phyloP scores from a whole-genome alignment of 257 asterid genomes.

The Salvia miltiorrhiza region DNA sequence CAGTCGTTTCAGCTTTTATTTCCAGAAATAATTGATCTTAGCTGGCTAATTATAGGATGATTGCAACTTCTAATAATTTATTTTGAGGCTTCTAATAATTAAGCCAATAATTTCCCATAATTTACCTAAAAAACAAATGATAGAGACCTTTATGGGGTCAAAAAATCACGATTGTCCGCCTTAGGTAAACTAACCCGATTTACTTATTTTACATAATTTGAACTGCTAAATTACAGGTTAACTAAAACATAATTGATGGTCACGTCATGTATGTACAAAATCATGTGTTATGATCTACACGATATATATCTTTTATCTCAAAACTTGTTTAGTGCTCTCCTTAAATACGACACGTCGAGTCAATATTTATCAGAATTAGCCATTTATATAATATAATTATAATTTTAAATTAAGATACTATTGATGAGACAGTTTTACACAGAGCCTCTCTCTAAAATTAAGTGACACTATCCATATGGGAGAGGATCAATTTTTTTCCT shows the following conservation, averaged over 20 bases:
- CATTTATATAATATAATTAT: too few relatives aligned
- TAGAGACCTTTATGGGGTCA: background rate
- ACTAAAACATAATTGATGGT: too few relatives aligned
- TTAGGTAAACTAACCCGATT: constrained; percentile 13
- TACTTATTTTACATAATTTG: background rate
- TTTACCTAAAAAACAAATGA: background rate
- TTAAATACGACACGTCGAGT: too few relatives aligned
- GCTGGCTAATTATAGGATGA: constrained; percentile 4
- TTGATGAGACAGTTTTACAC: too few relatives aligned
- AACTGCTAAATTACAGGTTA: background rate
- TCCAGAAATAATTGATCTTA: background rate
- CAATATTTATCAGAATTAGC: too few relatives aligned
- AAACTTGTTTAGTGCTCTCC: too few relatives aligned
- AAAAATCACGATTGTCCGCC: background rate
- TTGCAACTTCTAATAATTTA: background rate
- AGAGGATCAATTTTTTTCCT: too few relatives aligned
- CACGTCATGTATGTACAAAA: too few relatives aligned
- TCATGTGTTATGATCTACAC: background rate
- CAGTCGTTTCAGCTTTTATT: constrained; percentile 5
- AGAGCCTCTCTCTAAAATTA: too few relatives aligned
- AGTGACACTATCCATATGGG: too few relatives aligned
- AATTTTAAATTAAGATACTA: too few relatives aligned
- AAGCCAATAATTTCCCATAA: background rate
- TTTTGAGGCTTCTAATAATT: too few relatives aligned
- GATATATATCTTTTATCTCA: background rate